Conservation (phyloP, 2,329 filamentous ascomycete genomes). For the Cordyceps farinosa region DNA sequence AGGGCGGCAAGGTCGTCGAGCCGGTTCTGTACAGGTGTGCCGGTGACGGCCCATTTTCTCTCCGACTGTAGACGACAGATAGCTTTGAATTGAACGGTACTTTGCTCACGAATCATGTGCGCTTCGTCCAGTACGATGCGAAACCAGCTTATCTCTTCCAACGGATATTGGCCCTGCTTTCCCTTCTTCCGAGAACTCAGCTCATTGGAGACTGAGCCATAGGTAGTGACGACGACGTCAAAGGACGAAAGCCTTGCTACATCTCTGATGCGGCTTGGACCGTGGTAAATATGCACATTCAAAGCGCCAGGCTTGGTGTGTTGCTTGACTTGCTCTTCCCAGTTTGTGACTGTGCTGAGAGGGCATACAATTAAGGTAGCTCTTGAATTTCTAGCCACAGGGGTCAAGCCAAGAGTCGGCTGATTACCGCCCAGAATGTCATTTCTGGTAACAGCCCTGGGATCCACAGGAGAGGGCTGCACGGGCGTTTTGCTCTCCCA, state of each 20-base stretch:
- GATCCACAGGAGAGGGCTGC: slow-evolving; percentile 43
- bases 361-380: slow-evolving; percentile 86
- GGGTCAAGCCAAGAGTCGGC: slow-evolving; percentile 46
- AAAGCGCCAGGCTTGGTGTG: slow-evolving; percentile 67
- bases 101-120: slow-evolving; percentile 86
- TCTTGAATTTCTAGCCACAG: slow-evolving; percentile 63
- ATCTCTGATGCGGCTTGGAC: slow-evolving; percentile 68
- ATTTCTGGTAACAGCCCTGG: slow-evolving; percentile 33
- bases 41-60: slow-evolving; percentile 94
- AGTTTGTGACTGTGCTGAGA: slow-evolving; percentile 87
- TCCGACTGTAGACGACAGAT: slow-evolving; percentile 76
- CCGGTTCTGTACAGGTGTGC: slow-evolving; percentile 91
- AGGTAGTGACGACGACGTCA: slow-evolving; percentile 89
- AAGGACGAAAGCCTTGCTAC: slow-evolving; percentile 64
- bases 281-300: slow-evolving; percentile 82
- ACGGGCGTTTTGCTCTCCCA: slow-evolving; percentile 57
- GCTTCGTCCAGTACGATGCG: slow-evolving; percentile 92
- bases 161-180: slow-evolving; percentile 58
- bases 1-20: slow-evolving; percentile 86
- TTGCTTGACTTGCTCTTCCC: slow-evolving; percentile 85
- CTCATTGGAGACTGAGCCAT: slow-evolving; percentile 82
- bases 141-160: slow-evolving; percentile 85
- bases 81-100: slow-evolving; percentile 77
- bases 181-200: slow-evolving; percentile 60
- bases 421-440: slow-evolving; percentile 33